Evolutionary conservation across 177 flowering plant species (phyloP), one percentile per base, ranked within the genome.

Genomic region (Vitis hybrid): DNA sequence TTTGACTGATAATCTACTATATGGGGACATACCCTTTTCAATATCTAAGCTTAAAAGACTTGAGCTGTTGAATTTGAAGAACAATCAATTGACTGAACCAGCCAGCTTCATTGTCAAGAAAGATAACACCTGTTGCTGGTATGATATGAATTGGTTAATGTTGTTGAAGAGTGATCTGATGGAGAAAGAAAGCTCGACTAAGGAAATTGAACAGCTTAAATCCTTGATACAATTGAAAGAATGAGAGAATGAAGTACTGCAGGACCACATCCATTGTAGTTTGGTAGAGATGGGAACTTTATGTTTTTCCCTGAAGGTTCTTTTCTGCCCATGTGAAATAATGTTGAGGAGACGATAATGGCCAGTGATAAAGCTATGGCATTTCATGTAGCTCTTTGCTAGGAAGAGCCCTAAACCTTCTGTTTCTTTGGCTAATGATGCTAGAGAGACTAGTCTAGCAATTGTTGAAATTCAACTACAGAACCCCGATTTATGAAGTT

Each of bases 351-450:
- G 52, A 72, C 30, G 30, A 26, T 26, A 26, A 26, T 95, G 70
- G 97, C 99, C 2, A 91, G 93, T 74, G 98, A 95, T 88, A 93
- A 80, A 78, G 90, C 99, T 48, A 82, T 78, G 84, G 84, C 82
- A 65, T 81, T 86, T 54, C 74, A 59, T 56, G 74, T 21, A 49
- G 64, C 71, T 60, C 57, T 26, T 75, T 54, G 67, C 65, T 63
- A 62, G 1, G 51, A 77, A 79, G 62, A 78, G 45, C 8, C 45
- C 45, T 40, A 40, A 40, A 40, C 45, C 45, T 5, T 40, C 45
- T 40, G 45, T 40, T 40, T 40, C 45, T 40, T 40, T 40, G 45
- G 45, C 45, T 40, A 40, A 40, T 40, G 45, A 66, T 50, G 72
- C 73, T 17, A 75, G 67, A 54, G 83, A 78, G 76, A 88, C 86